Evolutionary conservation across 352 stramenopile species (phyloP), one percentile per base, ranked within the genome.

Genomic region (Phytophthora aleatoria): DNA sequence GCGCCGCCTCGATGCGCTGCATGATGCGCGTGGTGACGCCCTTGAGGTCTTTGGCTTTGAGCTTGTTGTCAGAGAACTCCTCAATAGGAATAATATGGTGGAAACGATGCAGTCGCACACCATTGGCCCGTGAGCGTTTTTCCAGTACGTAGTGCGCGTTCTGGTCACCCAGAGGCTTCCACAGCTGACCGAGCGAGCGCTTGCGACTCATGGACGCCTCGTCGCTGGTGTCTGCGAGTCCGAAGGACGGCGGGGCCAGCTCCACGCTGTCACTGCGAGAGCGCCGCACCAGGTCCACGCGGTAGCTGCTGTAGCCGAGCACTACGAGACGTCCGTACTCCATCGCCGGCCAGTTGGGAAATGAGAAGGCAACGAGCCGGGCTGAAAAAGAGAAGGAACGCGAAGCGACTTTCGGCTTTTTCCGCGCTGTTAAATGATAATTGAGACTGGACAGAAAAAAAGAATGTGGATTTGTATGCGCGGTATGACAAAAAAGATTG

Each of bases 261-360:
- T 72, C 61, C 6, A 44, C 4, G n/a, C 53, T 57, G 3, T 57
- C 61, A 24, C 57, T 79, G 26, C 64, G 66, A 12, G 65, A 56
- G 16, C 59, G 73, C 2, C 38, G 67, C 35, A 76, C 74, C 57
- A 76, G 74, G 44, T 80, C 83, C 31, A 91, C 80, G 55, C 80
- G 81, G 74, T 94, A 94, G 81, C 81, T 90, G 73, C 83, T 94
- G 68, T 94, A 94, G 61, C 85, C 85, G 13, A 94, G 71, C 68
- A 94, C 85, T 5, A 94, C 83, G 42, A 94, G 77, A n/a, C 84
- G 81, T 38, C 85, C 85, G 69, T 94, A 94, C 68, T 92, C 83
- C 78, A 92, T 89, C 12, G 45, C 2, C 27, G 24, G 43, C 26
- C 45, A 55, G 13, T 57, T 56, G n/a, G 11, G 9, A 45, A 72